Evolutionary conservation across 805 yeast species (phyloP).

Genomic region (Zygosaccharomyces bisporus): DNA sequence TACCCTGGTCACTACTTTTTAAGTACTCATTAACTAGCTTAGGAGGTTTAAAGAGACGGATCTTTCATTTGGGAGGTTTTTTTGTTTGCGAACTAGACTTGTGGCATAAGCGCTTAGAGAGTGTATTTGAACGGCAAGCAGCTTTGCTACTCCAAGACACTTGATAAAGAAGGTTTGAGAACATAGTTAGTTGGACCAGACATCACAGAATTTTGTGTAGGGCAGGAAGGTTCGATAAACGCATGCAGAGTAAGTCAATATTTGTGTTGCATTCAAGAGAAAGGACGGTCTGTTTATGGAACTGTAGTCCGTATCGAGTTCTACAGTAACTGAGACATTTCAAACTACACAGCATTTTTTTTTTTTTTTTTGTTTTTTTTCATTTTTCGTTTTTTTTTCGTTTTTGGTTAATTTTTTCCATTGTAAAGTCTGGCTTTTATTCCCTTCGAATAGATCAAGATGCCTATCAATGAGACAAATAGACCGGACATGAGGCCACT

Average conservation of each 20-base stretch:
- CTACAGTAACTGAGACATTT: not conserved
- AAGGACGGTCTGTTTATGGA: not conserved
- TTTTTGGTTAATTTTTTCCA: no score
- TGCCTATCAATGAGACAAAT: slow-evolving; percentile 2
- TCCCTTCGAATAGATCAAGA: not conserved
- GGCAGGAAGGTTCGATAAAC: not conserved
- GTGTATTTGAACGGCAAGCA: not conserved
- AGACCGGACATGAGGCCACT: slow-evolving; percentile 25
- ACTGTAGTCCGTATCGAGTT: not conserved
- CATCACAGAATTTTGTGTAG: not conserved
- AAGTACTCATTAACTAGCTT: not conserved
- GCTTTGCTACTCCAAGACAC: no score
- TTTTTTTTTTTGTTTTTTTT: not conserved
- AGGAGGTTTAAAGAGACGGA: not conserved
- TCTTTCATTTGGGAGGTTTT: not conserved
- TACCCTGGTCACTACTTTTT: not conserved
- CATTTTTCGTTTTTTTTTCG: no score
- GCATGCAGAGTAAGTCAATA: not conserved
- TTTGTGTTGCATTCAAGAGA: not conserved
- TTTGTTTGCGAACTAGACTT: not conserved
- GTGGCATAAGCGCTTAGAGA: slow-evolving; percentile 5
- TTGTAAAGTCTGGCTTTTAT: not conserved
- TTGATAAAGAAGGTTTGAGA: no score
- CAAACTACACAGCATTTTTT: not conserved
- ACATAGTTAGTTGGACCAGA: no score